Evolutionary conservation across 352 stramenopile genomes (phyloP).

Genomic region (Phytophthora sansomeana): DNA sequence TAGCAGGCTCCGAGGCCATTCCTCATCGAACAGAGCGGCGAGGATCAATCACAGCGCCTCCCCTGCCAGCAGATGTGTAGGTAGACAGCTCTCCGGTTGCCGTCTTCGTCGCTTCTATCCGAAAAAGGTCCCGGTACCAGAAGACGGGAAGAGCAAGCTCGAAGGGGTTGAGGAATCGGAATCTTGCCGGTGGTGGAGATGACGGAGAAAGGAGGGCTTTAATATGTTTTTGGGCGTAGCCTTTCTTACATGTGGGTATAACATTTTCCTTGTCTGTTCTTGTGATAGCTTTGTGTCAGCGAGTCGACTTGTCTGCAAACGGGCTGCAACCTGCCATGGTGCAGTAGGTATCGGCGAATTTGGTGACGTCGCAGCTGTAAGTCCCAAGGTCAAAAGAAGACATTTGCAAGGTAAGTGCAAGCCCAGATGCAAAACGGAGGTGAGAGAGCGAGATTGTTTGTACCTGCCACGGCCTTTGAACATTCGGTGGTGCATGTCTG

Average conservation of each 20-base stretch:
- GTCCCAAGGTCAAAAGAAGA: slow-evolving; percentile 14
- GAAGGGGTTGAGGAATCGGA: slow-evolving; percentile 19
- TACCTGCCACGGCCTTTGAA: slow-evolving; percentile 85
- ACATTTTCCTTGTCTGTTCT: slow-evolving; percentile 10
- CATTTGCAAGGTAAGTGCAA: slow-evolving; percentile 13
- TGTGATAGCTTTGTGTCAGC: slow-evolving; percentile 39
- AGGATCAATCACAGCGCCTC: slow-evolving; percentile 51
- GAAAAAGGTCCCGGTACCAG: slow-evolving; percentile 18
- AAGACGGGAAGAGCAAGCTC: slow-evolving; percentile 25
- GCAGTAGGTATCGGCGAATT: slow-evolving; percentile 86
- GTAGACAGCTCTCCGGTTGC: slow-evolving; percentile 33
- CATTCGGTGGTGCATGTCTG: slow-evolving; percentile 83
- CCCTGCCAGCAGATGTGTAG: slow-evolving; percentile 38
- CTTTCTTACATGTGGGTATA: slow-evolving; percentile 34
- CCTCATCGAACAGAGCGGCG: slow-evolving; percentile 56
- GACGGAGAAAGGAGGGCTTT: slow-evolving; percentile 38
- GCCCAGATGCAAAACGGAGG: slow-evolving; percentile 1
- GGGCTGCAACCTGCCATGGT: slow-evolving; percentile 88
- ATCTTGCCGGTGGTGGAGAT: slow-evolving; percentile 32
- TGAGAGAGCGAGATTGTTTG: slow-evolving; percentile 2
- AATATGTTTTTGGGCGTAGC: slow-evolving; percentile 44
- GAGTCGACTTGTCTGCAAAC: slow-evolving; percentile 86
- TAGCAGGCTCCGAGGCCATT: slow-evolving; percentile 30
- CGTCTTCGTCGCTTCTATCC: slow-evolving; percentile 22
- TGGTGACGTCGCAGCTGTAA: slow-evolving; percentile 81